Base-by-base conservation (phyloP, 2,329 filamentous ascomycete species). In the Orbilia javanica region DNA sequence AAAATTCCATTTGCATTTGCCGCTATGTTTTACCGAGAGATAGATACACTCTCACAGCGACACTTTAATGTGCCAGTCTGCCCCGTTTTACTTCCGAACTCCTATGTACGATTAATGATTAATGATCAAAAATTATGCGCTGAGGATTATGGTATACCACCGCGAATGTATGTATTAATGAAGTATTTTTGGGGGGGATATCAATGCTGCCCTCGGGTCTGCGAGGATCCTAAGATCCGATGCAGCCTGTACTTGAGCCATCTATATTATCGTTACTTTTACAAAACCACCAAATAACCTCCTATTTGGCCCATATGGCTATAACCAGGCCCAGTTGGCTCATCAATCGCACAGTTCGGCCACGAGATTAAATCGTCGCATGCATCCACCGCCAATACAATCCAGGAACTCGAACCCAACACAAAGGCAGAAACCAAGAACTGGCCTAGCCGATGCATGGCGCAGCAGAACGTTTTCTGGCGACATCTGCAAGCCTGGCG, bases 401-500 rank as follows among this genome's bases (percentile, higher is more conserved):
- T 4, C 29, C 36, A 18, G 22, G 42, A 46, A 46, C n/a, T 6
- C n/a, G 4, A 1, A 4, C 42, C 18, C 42, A 46, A 46, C 42
- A 10, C 42, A 46, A 46, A 46, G 7, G 13, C 39, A 2, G 39
- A 13, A 50, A 15, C 22, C 7, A 50, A 25, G 44, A 18, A 31
- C 25, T 22, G 15, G n/a, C 20, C 25, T 6, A 20, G 3, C 13
- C 36, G 11, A 36, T 36, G 36, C 36, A 39, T 39, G 36, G 36
- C 2, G 25, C 29, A 57, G 52, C 52, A 7, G 6, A 53, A 53
- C 27, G 15, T 57, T n/a, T 13, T 34, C 25, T 36, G 25, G 52
- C 52, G 52, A 36, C 29, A 57, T 18, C 27, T 57, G 52, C 52
- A 57, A 57, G 52, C 27, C 52, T 57, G 29, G 36, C n/a, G 13